These are phyloP conservation scores for Tulasnella sp. DNA, from an alignment of 768 basidiomycete genomes.

Conservation along the genomic window DNA sequence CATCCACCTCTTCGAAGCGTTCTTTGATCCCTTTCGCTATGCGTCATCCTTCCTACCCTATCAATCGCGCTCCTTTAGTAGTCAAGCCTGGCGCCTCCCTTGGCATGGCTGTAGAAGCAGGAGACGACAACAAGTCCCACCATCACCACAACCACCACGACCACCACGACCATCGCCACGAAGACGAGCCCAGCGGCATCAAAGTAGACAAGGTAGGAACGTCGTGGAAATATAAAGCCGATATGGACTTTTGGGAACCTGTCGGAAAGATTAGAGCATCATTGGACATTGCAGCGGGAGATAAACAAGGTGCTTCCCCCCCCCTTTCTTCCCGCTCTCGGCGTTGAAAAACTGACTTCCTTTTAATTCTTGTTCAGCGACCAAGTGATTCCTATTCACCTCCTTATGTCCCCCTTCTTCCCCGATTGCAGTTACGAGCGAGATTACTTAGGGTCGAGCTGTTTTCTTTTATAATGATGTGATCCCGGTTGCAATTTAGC, in stretches of 20 bases:
- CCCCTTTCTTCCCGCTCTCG: no score
- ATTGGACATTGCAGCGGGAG: background rate
- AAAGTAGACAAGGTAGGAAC: background rate
- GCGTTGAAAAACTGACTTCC: no score
- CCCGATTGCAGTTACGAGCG: no score
- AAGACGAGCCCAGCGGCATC: background rate
- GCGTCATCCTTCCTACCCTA: background rate
- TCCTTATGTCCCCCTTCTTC: no score
- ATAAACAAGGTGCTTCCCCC: background rate
- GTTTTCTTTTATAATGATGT: no score
- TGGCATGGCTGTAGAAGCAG: background rate
- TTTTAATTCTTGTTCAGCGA: no score
- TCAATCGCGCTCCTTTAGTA: background rate
- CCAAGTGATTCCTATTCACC: no score
- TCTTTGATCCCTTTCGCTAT: background rate
- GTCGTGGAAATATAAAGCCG: background rate
- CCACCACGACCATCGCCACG: background rate
- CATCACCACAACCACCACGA: background rate
- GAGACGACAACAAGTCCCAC: background rate
- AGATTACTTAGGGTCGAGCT: no score
- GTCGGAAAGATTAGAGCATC: background rate
- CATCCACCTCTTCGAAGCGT: background rate
- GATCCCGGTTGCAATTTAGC: background rate
- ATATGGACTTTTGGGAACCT: background rate
- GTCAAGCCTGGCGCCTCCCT: background rate